A percentile compares a stretch with the other conserved stretches of the same genome.
Evolutionary conservation across 140 eudicot species (phyloP).

Genomic region (Bidens hawaiensis): DNA sequence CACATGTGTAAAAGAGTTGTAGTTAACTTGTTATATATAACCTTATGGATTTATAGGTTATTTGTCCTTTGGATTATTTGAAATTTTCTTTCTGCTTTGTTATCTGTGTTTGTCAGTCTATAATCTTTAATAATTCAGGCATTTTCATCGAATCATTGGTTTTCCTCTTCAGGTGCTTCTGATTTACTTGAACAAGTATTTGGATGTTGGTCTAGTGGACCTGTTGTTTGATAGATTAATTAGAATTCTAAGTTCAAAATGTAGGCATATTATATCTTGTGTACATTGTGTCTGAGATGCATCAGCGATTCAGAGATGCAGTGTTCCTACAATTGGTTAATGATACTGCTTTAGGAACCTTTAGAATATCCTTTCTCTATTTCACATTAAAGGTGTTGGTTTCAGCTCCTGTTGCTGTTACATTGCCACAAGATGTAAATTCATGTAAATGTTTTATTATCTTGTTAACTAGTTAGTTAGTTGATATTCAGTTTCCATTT

Average conservation of each 20-base stretch:
- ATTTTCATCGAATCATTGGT: background rate
- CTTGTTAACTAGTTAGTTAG: background rate
- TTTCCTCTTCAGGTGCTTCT: conserved; percentile 7
- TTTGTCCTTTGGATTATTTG: background rate
- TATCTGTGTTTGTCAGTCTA: background rate
- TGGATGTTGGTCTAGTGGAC: background rate
- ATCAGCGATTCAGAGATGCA: background rate
- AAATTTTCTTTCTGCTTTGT: background rate
- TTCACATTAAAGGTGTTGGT: background rate
- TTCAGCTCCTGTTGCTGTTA: conserved; percentile 7
- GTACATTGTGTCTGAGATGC: background rate
- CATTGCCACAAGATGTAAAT: conserved; percentile 6
- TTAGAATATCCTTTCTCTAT: background rate
- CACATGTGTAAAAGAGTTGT: background rate
- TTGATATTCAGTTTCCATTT: background rate
- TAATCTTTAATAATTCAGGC: background rate
- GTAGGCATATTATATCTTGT: conserved; percentile 8
- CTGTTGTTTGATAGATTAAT: conserved; percentile 7
- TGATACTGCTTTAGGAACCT: background rate
- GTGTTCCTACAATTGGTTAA: background rate
- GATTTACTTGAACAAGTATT: background rate
- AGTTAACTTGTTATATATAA: background rate
- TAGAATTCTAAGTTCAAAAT: background rate
- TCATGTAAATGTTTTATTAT: background rate
- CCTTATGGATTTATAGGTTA: background rate